A percentile compares a stretch with the other conserved stretches of the same genome.
These are phyloP conservation scores for Eucalyptus pauciflora DNA, from an alignment of 345 rosid genomes.

Conservation along the genomic window DNA sequence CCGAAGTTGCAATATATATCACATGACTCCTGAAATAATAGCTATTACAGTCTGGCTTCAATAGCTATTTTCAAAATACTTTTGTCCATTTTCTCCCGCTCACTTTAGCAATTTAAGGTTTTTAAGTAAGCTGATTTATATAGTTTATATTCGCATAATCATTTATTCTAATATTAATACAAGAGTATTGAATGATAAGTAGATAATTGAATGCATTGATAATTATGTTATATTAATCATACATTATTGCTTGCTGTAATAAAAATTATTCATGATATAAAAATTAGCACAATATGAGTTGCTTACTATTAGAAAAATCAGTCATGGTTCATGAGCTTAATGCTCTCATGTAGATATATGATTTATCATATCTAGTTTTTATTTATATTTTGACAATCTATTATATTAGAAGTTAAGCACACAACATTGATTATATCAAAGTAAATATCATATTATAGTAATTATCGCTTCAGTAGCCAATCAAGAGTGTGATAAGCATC, in stretches of 20 bases:
- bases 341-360: not conserved
- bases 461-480: not conserved
- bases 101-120: not conserved
- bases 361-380: not conserved
- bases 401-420: not conserved
- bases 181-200: not conserved
- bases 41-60: not conserved
- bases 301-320: not conserved
- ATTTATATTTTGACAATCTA: too few species aligned
- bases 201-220: not conserved
- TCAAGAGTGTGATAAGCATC: not conserved
- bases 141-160: not conserved
- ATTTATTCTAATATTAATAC: not conserved
- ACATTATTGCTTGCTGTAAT: not conserved
- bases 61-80: not conserved
- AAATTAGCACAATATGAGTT: not conserved
- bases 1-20: not conserved
- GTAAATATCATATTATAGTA: too few species aligned
- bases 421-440: too few species aligned
- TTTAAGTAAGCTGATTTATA: not conserved
- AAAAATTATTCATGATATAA: not conserved
- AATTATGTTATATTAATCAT: not conserved
- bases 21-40: not conserved
- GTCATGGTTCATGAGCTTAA: not conserved
- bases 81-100: not conserved